Conservation (phyloP, 148 eudicot genomes). For the Chenopodium formosanum region DNA sequence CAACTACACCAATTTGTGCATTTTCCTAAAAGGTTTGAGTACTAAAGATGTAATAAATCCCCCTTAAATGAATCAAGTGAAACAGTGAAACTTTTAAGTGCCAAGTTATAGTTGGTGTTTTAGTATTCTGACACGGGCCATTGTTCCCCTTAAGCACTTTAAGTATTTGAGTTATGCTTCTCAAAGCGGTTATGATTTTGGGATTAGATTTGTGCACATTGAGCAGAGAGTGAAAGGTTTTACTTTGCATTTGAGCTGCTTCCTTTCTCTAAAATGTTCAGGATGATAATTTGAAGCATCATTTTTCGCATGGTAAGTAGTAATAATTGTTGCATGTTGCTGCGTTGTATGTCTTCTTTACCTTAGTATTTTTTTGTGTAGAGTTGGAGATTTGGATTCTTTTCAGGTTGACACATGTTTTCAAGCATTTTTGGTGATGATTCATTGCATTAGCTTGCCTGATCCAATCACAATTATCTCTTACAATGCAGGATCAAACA, state of each 20-base stretch:
- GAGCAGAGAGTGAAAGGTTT: too few relatives aligned
- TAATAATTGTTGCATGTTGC: background rate
- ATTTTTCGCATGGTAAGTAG: background rate
- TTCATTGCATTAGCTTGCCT: slow-evolving; percentile 1
- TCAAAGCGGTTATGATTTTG: too few relatives aligned
- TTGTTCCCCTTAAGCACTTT: background rate
- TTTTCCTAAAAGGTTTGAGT: too few relatives aligned
- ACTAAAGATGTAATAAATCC: too few relatives aligned
- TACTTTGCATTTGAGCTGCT: too few relatives aligned
- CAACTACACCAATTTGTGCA: too few relatives aligned
- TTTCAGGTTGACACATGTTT: background rate
- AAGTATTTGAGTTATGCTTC: background rate
- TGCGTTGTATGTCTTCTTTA: background rate
- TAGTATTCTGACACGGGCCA: background rate
- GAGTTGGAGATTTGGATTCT: background rate
- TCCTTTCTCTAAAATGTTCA: background rate
- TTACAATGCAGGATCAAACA: slow-evolving; percentile 46
- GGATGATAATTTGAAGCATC: background rate
- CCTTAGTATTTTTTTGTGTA: background rate
- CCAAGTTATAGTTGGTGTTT: background rate
- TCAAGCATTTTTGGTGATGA: background rate
- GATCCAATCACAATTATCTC: background rate
- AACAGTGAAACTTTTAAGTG: background rate
- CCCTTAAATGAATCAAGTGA: background rate
- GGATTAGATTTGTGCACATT: too few relatives aligned